Conservation (phyloP, 2,329 filamentous ascomycete species). For the Verticillium alfalfae region DNA sequence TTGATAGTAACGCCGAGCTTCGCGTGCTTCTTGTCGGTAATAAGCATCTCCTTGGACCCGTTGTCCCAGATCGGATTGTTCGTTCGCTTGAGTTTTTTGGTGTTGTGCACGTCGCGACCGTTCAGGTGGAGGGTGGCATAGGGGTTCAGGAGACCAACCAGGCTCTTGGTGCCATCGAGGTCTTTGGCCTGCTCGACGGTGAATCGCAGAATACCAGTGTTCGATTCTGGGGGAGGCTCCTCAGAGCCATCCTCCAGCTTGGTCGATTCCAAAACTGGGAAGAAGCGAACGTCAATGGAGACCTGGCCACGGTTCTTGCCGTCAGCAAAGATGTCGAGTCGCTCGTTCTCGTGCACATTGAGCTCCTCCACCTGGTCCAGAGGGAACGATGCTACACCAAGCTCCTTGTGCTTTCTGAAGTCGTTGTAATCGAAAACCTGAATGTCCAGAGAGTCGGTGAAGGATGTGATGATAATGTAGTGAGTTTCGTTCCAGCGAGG, state of each 20-base stretch:
- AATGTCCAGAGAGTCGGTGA: constrained; percentile 81
- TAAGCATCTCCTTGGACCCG: constrained; percentile 86
- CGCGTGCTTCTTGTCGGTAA: constrained; percentile 87
- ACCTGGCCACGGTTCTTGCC: constrained; percentile 80
- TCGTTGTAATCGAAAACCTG: constrained; percentile 92
- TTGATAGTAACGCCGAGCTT: constrained; percentile 91
- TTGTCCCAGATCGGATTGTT: constrained; percentile 97
- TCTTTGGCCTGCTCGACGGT: constrained; percentile 96
- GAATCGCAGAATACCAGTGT: constrained; percentile 90
- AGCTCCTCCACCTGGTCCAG: constrained; percentile 77
- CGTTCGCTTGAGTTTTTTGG: constrained; percentile 90
- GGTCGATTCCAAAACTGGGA: constrained; percentile 76
- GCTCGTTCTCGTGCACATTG: constrained; percentile 74
- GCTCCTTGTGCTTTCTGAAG: constrained; percentile 91
- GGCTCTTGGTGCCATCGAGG: constrained; percentile 83
- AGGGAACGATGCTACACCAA: constrained; percentile 79
- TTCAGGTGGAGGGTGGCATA: constrained; percentile 88
- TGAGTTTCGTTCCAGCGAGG: constrained; percentile 96
- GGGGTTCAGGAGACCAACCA: constrained; percentile 86
- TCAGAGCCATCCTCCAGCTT: constrained; percentile 71
- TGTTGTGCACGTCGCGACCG: constrained; percentile 82
- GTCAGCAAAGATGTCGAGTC: constrained; percentile 76
- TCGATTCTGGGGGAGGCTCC: constrained; percentile 79
- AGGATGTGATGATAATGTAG: constrained; percentile 88
- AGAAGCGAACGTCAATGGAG: constrained; percentile 83